Evolutionary conservation across 225 moss, liverwort and hornwort species (phyloP).

Genomic region (Polytrichum formosum): DNA sequence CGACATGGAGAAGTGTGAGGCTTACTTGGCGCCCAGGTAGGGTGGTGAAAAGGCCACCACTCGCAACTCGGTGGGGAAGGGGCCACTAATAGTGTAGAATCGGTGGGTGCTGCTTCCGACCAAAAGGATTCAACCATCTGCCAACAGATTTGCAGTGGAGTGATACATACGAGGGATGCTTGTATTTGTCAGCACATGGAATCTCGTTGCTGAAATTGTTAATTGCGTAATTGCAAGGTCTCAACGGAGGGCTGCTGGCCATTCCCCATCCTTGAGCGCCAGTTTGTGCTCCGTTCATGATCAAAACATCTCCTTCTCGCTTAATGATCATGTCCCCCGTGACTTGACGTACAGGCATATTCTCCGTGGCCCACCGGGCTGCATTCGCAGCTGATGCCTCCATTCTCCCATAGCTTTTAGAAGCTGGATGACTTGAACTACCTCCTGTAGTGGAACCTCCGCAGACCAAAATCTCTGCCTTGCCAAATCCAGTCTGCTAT

Average conservation of each 20-base stretch:
- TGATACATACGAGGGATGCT: constrained; percentile 7
- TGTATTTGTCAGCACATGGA: background rate
- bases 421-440: background rate
- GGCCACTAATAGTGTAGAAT: constrained; percentile 2
- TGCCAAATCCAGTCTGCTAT: background rate
- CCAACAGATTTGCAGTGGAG: constrained; percentile 10
- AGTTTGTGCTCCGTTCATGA: constrained; percentile 8
- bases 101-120: constrained; percentile 13
- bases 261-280: constrained; percentile 6
- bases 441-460: constrained; percentile 7
- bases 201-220: background rate
- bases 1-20: too few relatives aligned
- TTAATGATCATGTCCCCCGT: constrained; percentile 20
- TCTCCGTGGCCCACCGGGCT: constrained; percentile 12
- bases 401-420: constrained; percentile 14
- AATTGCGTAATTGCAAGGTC: background rate
- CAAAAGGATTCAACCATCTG: constrained; percentile 1
- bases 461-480: constrained; percentile 13
- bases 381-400: background rate
- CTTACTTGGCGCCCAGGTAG: background rate
- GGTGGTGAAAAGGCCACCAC: constrained; percentile 14
- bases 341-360: constrained; percentile 5
- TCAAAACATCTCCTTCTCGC: constrained; percentile 9
- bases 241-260: background rate
- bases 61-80: constrained; percentile 11